Base-by-base conservation (phyloP, 371 early-diverging fungal species). In the Rhizopus delemar region DNA sequence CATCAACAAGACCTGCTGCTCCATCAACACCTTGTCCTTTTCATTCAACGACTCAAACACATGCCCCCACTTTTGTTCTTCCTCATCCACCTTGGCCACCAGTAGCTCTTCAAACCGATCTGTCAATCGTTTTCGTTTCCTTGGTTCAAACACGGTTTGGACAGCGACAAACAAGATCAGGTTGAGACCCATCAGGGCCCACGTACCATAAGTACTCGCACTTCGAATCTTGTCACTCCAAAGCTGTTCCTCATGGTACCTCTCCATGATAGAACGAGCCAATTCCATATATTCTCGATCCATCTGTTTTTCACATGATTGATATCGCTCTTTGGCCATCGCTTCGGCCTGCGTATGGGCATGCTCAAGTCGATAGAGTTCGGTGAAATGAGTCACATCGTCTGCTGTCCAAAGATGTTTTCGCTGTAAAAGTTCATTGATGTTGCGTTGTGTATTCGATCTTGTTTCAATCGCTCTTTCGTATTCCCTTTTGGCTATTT, bases 181-280 rank as follows among this genome's bases (percentile, higher is more conserved):
- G 63, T 93, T 92, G 57, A 90, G 71, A 2, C 74, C 74, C 73
- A 93, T 82, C 13, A 93, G 79, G 2, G 91, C 88, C 87, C 90
- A 89, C 0, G 93, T 93, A 35, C 90, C 90, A 48, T 92, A 92
- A 0, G 95, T 95, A 60, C 88, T 88, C 4, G 91, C 90, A 16
- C 86, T 83, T 8, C 97, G 89, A 51, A 97, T 95, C 78, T 97
- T 95, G 81, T 97, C 98, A 59, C 92, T 91, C 91, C 94, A 97
- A n/a, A 96, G 80, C 69, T 96, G 96, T 60, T 97, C 98, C 65
- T 92, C 93, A 55, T 92, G 91, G 63, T 92, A 93, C 13, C 93
- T 71, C 48, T 86, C 84, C 75, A 87, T 86, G 38, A 93, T 93
- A 0, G 87, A 80, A n/a, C 73, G 73, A 0, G 90, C 88, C 46